Percentiles rank a stretch among this genome's conserved stretches.
Evolutionary conservation across 1,139 yeast species (phyloP).

Genomic region (Arxiozyma telluris): DNA sequence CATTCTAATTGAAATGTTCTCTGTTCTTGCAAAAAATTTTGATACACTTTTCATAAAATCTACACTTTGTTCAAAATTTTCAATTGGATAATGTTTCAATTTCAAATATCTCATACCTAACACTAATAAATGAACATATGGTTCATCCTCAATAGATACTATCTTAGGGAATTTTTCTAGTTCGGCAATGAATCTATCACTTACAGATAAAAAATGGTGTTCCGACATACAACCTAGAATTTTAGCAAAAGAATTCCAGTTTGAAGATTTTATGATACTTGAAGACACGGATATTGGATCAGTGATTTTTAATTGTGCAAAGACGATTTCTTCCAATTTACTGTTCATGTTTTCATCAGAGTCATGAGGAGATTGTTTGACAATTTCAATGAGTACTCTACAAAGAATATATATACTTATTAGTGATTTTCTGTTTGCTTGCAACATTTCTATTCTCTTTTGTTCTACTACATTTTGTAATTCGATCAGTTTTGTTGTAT

Average conservation of each 20-base stretch:
- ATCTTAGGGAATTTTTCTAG: constrained; percentile 66
- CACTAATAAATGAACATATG: constrained; percentile 63
- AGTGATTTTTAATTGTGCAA: constrained; percentile 78
- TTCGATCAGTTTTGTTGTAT: constrained; percentile 22
- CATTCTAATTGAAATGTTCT: constrained; percentile 51
- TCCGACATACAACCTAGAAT: constrained; percentile 85
- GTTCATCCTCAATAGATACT: constrained; percentile 53
- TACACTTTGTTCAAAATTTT: constrained; percentile 83
- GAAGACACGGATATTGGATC: constrained; percentile 64
- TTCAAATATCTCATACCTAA: constrained; percentile 85
- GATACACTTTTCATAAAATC: constrained; percentile 80
- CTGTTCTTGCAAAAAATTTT: constrained; percentile 65
- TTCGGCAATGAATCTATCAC: constrained; percentile 90
- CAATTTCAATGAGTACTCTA: constrained; percentile 86
- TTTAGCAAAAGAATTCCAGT: constrained; percentile 90
- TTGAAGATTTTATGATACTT: constrained; percentile 73
- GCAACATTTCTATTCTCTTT: constrained; percentile 62
- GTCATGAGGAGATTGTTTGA: constrained; percentile 71
- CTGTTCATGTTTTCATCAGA: constrained; percentile 76
- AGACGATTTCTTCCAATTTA: constrained; percentile 86
- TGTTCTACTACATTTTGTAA: constrained; percentile 42
- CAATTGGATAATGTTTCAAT: constrained; percentile 76
- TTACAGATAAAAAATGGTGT: constrained; percentile 72
- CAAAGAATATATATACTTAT: constrained; percentile 87
- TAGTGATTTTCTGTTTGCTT: constrained; percentile 78